phyloP scores from a whole-genome alignment of 139 green algal genomes.

The Chlamydomonas asymmetrica region DNA sequence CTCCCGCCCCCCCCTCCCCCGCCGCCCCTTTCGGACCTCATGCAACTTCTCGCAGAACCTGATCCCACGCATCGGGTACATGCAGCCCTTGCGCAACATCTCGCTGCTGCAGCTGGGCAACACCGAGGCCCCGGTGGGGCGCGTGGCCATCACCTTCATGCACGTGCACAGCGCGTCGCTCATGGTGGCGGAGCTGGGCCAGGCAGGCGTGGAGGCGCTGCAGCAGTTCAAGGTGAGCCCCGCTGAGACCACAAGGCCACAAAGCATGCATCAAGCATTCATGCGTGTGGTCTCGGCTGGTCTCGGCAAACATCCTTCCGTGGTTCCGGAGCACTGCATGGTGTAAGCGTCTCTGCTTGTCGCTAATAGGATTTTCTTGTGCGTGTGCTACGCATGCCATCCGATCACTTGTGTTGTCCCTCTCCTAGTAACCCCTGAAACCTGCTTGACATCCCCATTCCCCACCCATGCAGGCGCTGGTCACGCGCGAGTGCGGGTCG shows the following conservation, averaged over 20 bases:
- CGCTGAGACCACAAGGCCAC: too few relatives aligned
- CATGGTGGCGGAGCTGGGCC: slow-evolving; percentile 24
- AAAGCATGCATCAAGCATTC: neutral
- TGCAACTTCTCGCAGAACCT: slow-evolving; percentile 12
- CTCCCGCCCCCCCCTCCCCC: too few relatives aligned
- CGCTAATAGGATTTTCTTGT: too few relatives aligned
- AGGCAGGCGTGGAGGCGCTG: slow-evolving; percentile 21
- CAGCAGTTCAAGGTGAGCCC: slow-evolving; percentile 15
- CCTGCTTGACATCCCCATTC: too few relatives aligned
- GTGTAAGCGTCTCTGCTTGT: too few relatives aligned
- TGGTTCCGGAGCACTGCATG: too few relatives aligned
- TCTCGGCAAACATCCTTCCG: too few relatives aligned
- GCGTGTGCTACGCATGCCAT: too few relatives aligned
- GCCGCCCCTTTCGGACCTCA: too few relatives aligned
- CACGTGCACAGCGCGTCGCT: slow-evolving; percentile 13
- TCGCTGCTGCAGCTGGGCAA: slow-evolving; percentile 20
- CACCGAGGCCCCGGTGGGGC: slow-evolving; percentile 17
- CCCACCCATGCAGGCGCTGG: slow-evolving; percentile 12
- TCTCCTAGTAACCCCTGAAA: too few relatives aligned
- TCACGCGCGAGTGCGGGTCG: neutral
- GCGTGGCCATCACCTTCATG: slow-evolving; percentile 29
- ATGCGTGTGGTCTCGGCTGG: neutral
- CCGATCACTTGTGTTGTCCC: too few relatives aligned
- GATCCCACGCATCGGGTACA: slow-evolving; percentile 12
- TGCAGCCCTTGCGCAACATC: slow-evolving; percentile 24